These are phyloP conservation scores for Trypethelium eluteriae DNA, from an alignment of 495 filamentous ascomycete species.

Conservation along the genomic window DNA sequence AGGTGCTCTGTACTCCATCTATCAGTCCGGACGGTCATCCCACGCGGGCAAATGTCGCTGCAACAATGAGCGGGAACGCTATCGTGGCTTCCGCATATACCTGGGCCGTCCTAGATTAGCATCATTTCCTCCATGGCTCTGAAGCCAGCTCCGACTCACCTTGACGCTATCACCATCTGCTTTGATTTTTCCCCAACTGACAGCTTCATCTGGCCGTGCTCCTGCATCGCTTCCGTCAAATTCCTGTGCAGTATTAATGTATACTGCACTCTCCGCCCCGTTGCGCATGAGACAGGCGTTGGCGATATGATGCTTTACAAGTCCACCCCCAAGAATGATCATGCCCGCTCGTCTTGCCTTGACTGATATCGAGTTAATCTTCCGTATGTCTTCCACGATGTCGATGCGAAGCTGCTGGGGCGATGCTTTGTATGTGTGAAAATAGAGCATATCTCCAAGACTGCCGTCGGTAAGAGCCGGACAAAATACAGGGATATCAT, in stretches of 20 bases:
- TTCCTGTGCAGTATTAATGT: conserved; percentile 92
- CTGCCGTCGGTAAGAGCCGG: conserved; percentile 92
- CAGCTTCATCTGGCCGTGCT: conserved; percentile 89
- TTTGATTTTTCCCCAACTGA: conserved; percentile 98
- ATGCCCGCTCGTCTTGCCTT: conserved; percentile 77
- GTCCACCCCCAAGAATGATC: conserved; percentile 86
- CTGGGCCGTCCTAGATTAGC: conserved; percentile 31
- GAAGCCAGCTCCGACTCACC: conserved; percentile 40
- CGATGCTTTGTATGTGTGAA: conserved; percentile 83
- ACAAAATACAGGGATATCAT: conserved; percentile 93
- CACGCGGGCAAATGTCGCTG: conserved; percentile 76
- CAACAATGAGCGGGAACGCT: conserved; percentile 88
- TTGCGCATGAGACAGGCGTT: conserved; percentile 97
- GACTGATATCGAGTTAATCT: conserved; percentile 82
- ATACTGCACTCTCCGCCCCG: conserved; percentile 91
- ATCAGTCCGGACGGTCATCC: background rate
- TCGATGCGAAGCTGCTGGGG: conserved; percentile 73
- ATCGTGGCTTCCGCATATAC: conserved; percentile 90
- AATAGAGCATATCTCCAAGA: conserved; percentile 94
- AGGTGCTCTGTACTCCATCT: no score
- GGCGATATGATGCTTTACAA: conserved; percentile 95
- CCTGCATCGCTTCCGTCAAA: conserved; percentile 97
- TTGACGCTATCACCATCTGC: conserved; percentile 77
- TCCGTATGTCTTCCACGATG: conserved; percentile 81
- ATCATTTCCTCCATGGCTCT: background rate